These are phyloP conservation scores for Elaeagnus macrophylla DNA, from an alignment of 306 rosid genomes.

Conservation along the genomic window DNA sequence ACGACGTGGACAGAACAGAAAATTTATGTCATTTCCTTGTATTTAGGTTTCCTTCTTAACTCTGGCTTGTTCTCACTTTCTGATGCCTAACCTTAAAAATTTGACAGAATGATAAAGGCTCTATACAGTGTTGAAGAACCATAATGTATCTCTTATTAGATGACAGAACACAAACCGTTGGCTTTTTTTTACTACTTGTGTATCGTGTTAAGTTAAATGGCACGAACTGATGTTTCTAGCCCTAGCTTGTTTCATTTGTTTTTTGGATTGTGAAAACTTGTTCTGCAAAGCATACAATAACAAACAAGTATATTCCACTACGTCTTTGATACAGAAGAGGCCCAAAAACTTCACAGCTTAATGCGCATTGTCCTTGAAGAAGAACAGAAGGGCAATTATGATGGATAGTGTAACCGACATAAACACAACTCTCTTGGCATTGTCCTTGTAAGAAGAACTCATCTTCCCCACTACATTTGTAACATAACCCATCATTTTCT, in stretches of 20 bases:
- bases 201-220: constrained; percentile 4
- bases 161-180: constrained; percentile 17
- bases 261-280: background rate
- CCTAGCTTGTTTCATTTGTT: background rate
- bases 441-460: constrained; percentile 13
- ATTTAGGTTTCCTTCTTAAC: constrained; percentile 23
- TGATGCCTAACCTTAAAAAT: constrained; percentile 29
- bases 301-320: too few relatives aligned
- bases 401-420: constrained; percentile 18
- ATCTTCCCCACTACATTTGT: constrained; percentile 18
- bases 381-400: constrained; percentile 17
- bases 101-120: constrained; percentile 22
- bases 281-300: background rate
- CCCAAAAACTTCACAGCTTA: background rate
- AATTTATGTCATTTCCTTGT: constrained; percentile 27
- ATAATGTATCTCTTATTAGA: constrained; percentile 18
- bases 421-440: constrained; percentile 4
- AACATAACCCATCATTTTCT: constrained; percentile 30
- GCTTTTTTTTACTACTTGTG: constrained; percentile 15
- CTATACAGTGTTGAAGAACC: constrained; percentile 30
- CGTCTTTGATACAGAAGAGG: background rate
- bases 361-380: constrained; percentile 4
- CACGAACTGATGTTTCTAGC: background rate
- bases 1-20: constrained; percentile 23
- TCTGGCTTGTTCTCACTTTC: constrained; percentile 15